Base-by-base conservation (phyloP, 208 protist species). In the Wallacemonas collosoma region DNA sequence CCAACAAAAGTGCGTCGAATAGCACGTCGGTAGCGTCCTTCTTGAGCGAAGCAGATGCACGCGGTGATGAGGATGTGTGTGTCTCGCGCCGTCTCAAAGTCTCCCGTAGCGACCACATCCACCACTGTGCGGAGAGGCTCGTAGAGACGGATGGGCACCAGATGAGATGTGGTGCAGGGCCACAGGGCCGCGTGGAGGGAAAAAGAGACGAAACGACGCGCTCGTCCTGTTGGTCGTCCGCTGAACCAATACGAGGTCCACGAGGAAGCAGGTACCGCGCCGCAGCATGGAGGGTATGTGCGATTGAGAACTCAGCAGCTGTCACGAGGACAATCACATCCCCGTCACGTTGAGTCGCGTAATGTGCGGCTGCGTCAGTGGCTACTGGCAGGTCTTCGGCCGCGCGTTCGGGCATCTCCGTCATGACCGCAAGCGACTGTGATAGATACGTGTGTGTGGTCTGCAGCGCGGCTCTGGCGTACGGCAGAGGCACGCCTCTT, bases 401-500 rank as follows among this genome's bases (percentile, higher is more conserved):
- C 26, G 26, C 26, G 26, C 26, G 26, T 26, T 26, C 26, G 0
- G 26, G 26, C 26, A 26, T 26, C 26, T 26, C 26, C 26, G 26
- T 26, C 26, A 26, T 26, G 26, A 26, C 26, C 26, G 26, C 26
- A 26, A 26, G 44, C 36, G 71, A 62, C 2, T 63, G 38, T 4
- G 26, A 3, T 45, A 81, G 40, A 58, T 80, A 81, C 36, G 38
- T 9, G 40, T 58, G 48, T 3, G 77, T 73, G 0, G 65, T 60
- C 7, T 68, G 17, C 3, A 86, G 57, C n/a, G 76, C 75, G 12
- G 9, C 47, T 39, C 73, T 45, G 15, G 76, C 57, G 60, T 71
- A 75, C 5, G 68, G 58, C 47, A 89, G 26, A 40, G 80, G 82
- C n/a, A 86, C 66, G 5, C 84, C 84, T 2, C 78, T 84, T 38